Conservation (phyloP, 2,329 filamentous ascomycete genomes). For the Alternaria brassicicola region DNA sequence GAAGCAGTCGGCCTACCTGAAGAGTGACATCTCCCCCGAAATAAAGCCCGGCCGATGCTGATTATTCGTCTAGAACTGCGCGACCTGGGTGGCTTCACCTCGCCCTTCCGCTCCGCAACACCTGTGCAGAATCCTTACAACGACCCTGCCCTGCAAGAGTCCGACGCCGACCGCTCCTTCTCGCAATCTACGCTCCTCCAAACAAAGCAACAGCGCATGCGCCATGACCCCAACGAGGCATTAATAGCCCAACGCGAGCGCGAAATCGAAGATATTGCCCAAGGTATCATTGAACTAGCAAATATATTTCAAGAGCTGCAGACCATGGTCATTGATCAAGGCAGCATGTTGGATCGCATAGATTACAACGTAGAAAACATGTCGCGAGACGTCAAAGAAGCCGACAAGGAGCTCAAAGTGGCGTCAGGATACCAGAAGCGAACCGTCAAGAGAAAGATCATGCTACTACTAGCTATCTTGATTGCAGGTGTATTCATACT, state of each 20-base stretch:
- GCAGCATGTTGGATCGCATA: slow-evolving; percentile 59
- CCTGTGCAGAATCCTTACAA: slow-evolving; percentile 69
- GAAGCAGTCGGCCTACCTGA: slow-evolving; percentile 95
- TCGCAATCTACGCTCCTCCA: slow-evolving; percentile 88
- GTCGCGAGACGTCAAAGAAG: slow-evolving; percentile 89
- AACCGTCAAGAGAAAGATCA: slow-evolving; percentile 89
- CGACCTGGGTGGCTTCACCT: slow-evolving; percentile 54
- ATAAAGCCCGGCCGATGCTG: slow-evolving; percentile 12
- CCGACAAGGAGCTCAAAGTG: slow-evolving; percentile 88
- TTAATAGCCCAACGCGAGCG: slow-evolving; percentile 90
- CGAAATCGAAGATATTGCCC: slow-evolving; percentile 97
- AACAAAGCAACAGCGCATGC: slow-evolving; percentile 67
- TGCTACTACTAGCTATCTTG: slow-evolving; percentile 83
- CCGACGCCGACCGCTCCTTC: slow-evolving; percentile 89
- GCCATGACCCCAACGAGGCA: slow-evolving; percentile 72
- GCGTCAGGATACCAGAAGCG: slow-evolving; percentile 87
- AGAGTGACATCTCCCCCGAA: slow-evolving; percentile 65
- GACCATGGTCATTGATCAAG: slow-evolving; percentile 73
- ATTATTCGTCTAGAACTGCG: slow-evolving; percentile 47
- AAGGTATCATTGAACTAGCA: slow-evolving; percentile 95
- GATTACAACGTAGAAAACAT: slow-evolving; percentile 95
- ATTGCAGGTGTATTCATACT: slow-evolving; percentile 84
- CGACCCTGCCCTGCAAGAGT: slow-evolving; percentile 84
- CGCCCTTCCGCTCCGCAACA: slow-evolving; percentile 54
- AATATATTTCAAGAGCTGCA: slow-evolving; percentile 97